phyloP scores from a whole-genome alignment of 306 rosid species.

The Quercus wislizeni region DNA sequence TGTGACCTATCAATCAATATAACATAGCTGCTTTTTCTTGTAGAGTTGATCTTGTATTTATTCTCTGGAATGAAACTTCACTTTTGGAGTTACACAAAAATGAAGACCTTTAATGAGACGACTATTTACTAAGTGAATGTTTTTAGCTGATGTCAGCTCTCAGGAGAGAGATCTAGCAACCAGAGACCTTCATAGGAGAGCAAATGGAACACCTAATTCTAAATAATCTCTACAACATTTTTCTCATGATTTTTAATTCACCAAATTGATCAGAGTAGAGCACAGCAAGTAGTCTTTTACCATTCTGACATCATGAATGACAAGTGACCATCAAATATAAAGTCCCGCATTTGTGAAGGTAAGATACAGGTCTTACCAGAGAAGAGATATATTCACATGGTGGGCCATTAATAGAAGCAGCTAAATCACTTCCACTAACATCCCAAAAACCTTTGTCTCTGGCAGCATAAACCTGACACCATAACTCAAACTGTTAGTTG shows the following conservation, averaged over 20 bases:
- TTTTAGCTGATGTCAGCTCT: neutral
- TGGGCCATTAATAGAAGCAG: slow-evolving; percentile 17
- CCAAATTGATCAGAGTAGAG: neutral
- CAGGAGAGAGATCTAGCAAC: neutral
- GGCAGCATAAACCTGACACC: slow-evolving; percentile 26
- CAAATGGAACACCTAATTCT: no score
- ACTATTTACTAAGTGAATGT: neutral
- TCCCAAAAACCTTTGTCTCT: slow-evolving; percentile 17
- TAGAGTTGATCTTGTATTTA: neutral
- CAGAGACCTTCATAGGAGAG: no score
- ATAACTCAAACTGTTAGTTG: neutral
- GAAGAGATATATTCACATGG: slow-evolving; percentile 29
- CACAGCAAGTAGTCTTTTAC: neutral
- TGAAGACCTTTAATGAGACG: neutral
- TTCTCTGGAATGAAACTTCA: neutral
- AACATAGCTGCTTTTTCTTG: neutral
- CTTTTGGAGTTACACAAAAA: neutral
- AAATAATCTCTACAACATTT: no score
- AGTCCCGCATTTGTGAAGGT: neutral
- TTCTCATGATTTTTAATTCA: neutral
- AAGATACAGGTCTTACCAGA: slow-evolving; percentile 13
- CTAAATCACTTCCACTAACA: slow-evolving; percentile 22
- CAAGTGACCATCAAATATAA: neutral
- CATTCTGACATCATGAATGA: neutral
- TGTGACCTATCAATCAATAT: neutral